A percentile compares a stretch with the other conserved stretches of the same genome.
These are phyloP conservation scores for Entelexis paramagnoliae DNA, from an alignment of 1,139 yeast genomes.

Conservation along the genomic window DNA sequence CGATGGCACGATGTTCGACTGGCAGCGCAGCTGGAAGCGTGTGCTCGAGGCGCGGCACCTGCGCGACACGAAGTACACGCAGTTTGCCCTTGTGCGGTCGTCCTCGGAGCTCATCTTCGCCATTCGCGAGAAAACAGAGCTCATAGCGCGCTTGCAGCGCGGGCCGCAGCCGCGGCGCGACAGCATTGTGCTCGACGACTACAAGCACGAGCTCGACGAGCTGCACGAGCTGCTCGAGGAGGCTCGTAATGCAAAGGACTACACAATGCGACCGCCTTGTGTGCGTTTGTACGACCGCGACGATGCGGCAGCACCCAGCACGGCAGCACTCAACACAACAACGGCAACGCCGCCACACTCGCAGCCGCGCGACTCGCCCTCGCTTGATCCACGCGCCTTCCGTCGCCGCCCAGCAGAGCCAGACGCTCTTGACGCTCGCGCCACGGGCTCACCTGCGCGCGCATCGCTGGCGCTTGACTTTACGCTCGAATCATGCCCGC, in stretches of 20 bases:
- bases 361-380: neutral
- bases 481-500: neutral
- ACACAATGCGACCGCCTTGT: slow-evolving; percentile 19
- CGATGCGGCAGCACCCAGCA: too few relatives aligned
- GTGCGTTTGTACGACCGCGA: slow-evolving; percentile 7
- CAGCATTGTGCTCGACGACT: neutral
- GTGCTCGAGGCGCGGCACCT: slow-evolving; percentile 17
- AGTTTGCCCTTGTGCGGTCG: slow-evolving; percentile 7
- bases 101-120: slow-evolving; percentile 15
- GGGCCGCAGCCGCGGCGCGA: neutral
- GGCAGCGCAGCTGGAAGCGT: slow-evolving; percentile 20
- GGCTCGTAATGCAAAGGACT: slow-evolving; percentile 19
- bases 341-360: too few relatives aligned
- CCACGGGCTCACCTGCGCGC: neutral
- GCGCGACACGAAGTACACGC: slow-evolving; percentile 6
- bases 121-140: slow-evolving; percentile 12
- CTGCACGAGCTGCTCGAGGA: slow-evolving; percentile 15
- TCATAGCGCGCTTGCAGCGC: slow-evolving; percentile 7
- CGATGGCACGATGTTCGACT: slow-evolving; percentile 20
- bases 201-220: slow-evolving; percentile 4
- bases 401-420: too few relatives aligned
- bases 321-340: too few relatives aligned
- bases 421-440: neutral
- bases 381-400: neutral
- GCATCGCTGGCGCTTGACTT: neutral